A percentile compares a stretch with the other conserved stretches of the same genome.
Conservation (phyloP, 2,329 filamentous ascomycete genomes). For the Fusarium aywerte region DNA sequence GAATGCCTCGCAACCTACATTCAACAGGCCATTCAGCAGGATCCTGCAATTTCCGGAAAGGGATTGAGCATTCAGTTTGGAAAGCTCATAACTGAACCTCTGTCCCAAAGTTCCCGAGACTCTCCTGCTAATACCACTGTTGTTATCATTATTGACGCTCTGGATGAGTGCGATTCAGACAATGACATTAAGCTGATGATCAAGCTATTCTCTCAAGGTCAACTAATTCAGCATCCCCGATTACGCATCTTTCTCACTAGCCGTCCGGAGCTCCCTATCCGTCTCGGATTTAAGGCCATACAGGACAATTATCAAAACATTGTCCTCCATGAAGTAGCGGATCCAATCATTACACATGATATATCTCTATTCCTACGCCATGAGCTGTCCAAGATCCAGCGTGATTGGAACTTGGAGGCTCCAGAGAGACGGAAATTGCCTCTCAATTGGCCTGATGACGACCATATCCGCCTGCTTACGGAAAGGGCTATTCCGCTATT, state of each 20-base stretch:
- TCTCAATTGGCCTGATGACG: constrained; percentile 16
- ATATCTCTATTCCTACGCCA: constrained; percentile 45
- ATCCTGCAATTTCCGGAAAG: background rate
- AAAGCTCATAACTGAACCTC: background rate
- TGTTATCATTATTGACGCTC: background rate
- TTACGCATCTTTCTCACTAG: background rate
- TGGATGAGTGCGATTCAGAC: background rate
- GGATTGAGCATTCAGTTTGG: background rate
- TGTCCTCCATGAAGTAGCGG: background rate
- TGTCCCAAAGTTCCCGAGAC: no score
- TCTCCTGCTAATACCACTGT: no score
- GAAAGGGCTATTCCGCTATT: constrained; percentile 50
- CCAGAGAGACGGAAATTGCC: background rate
- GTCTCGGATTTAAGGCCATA: background rate
- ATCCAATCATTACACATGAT: background rate
- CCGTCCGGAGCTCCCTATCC: background rate
- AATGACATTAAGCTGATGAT: background rate
- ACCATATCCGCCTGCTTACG: constrained; percentile 23
- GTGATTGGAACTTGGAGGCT: constrained; percentile 35
- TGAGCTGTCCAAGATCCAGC: constrained; percentile 47
- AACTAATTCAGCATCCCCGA: background rate
- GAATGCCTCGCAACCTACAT: background rate
- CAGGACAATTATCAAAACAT: background rate
- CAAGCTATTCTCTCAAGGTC: background rate
- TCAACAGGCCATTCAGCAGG: background rate